Evolutionary conservation across 78 protist species (phyloP).

Genomic region (Bigelowiella natans): DNA sequence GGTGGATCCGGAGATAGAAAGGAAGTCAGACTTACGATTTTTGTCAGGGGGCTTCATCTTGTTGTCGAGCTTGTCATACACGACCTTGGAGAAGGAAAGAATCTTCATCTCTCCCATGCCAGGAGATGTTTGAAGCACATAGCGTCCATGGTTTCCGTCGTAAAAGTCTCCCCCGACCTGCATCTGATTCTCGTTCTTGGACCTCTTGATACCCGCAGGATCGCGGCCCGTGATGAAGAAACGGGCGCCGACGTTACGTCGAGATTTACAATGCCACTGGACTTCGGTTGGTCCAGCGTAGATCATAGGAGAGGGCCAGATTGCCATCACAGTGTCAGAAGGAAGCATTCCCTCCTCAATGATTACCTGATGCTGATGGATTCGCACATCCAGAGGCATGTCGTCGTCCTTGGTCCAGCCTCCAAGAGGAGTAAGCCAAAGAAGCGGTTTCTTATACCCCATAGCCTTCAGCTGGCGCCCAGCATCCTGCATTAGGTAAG

Average conservation of each 20-base stretch:
- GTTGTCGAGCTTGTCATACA: conserved; percentile 16
- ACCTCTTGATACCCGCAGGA: conserved; percentile 34
- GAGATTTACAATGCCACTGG: conserved; percentile 34
- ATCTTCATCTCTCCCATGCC: conserved; percentile 28
- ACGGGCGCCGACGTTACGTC: conserved; percentile 30
- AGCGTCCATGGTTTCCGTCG: conserved; percentile 7
- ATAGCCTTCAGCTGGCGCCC: background rate
- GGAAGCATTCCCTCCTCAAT: conserved; percentile 12
- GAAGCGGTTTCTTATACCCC: conserved; percentile 31
- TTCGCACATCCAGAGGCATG: conserved; percentile 38
- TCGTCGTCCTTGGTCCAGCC: conserved; percentile 39
- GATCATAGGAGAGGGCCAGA: conserved; percentile 44
- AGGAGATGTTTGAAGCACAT: conserved; percentile 26
- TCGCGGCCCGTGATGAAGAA: conserved; percentile 39
- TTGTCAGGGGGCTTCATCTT: background rate
- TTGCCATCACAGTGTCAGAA: conserved; percentile 27
- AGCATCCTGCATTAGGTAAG: conserved; percentile 32
- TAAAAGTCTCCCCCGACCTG: background rate
- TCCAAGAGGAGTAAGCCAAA: conserved; percentile 37
- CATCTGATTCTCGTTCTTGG: background rate
- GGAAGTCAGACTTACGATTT: conserved; percentile 1
- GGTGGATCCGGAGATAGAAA: conserved; percentile 26
- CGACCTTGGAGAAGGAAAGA: conserved; percentile 12
- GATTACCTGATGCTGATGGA: conserved; percentile 27
- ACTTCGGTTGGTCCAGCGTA: conserved; percentile 46